Evolutionary conservation across 164 flowering plant genomes (phyloP).

Genomic region (Magnolia changhungtana): DNA sequence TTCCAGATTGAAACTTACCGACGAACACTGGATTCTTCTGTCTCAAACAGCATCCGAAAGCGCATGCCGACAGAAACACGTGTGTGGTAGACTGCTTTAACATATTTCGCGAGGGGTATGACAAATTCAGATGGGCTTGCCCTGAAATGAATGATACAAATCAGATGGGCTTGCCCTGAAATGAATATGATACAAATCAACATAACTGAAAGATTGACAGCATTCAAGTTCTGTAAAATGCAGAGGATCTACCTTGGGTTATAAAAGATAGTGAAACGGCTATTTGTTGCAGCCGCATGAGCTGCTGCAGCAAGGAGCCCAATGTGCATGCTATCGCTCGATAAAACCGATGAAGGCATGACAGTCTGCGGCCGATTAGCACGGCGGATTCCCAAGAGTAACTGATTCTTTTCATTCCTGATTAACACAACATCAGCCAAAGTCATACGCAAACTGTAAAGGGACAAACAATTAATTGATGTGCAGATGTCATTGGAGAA

Average conservation of each 20-base stretch:
- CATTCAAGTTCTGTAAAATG: background rate
- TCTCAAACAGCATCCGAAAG: slow-evolving; percentile 86
- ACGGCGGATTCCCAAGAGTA: slow-evolving; percentile 84
- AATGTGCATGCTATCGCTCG: slow-evolving; percentile 94
- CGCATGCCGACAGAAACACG: slow-evolving; percentile 98
- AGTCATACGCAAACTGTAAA: background rate
- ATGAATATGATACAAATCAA: slow-evolving; percentile 6
- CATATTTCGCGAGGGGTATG: slow-evolving; percentile 73
- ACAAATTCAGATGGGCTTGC: slow-evolving; percentile 93
- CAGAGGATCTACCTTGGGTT: slow-evolving; percentile 65
- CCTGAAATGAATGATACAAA: slow-evolving; percentile 34
- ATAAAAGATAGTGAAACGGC: slow-evolving; percentile 86
- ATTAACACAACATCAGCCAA: slow-evolving; percentile 1
- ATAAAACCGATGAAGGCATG: slow-evolving; percentile 92
- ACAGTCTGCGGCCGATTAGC: slow-evolving; percentile 86
- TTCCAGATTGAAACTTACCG: slow-evolving; percentile 36
- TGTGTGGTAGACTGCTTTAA: slow-evolving; percentile 83
- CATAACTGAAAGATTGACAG: background rate
- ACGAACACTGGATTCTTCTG: slow-evolving; percentile 93
- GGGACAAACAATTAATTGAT: background rate
- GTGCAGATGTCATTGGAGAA: background rate
- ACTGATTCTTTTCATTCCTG: slow-evolving; percentile 94
- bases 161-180: slow-evolving; percentile 82
- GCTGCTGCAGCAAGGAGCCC: slow-evolving; percentile 99
- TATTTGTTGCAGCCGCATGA: slow-evolving; percentile 91